A percentile compares a stretch with the other conserved stretches of the same genome.
These are phyloP conservation scores for Venturia oleaginea DNA, from an alignment of 2,329 filamentous ascomycete species.

Conservation along the genomic window DNA sequence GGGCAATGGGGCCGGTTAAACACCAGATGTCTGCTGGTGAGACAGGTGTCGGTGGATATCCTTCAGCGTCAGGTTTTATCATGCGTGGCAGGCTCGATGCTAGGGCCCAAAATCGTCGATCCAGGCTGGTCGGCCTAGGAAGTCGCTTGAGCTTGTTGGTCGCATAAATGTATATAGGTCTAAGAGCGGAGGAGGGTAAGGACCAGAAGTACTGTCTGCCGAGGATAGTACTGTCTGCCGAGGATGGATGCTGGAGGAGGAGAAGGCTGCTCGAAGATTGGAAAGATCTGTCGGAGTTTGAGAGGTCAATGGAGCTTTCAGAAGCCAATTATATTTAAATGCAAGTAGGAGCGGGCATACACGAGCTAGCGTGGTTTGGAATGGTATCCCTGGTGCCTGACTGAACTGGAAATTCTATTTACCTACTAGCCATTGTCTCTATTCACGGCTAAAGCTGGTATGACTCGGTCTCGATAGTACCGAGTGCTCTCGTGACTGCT, in stretches of 20 bases:
- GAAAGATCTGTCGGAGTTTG: neutral
- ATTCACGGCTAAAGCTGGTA: neutral
- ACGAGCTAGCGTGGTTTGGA: neutral
- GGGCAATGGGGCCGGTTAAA: neutral
- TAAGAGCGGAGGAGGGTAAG: neutral
- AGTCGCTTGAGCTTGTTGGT: neutral
- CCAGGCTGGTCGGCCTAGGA: neutral
- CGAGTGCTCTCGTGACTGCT: neutral
- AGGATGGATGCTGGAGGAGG: neutral
- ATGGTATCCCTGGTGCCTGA: neutral
- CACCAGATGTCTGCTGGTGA: neutral
- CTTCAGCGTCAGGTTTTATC: neutral
- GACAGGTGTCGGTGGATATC: neutral
- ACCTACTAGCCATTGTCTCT: slow-evolving; percentile 1
- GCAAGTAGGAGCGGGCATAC: neutral
- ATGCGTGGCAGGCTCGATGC: neutral
- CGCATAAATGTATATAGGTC: neutral
- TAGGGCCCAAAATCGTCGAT: neutral
- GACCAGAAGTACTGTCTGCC: neutral
- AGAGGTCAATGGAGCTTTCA: neutral
- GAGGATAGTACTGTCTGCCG: neutral
- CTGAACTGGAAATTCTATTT: neutral
- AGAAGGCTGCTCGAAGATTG: neutral
- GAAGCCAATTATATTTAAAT: neutral
- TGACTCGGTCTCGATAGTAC: neutral